Base-by-base conservation (phyloP, 257 asterid species). In the Gardenia jasminoides region DNA sequence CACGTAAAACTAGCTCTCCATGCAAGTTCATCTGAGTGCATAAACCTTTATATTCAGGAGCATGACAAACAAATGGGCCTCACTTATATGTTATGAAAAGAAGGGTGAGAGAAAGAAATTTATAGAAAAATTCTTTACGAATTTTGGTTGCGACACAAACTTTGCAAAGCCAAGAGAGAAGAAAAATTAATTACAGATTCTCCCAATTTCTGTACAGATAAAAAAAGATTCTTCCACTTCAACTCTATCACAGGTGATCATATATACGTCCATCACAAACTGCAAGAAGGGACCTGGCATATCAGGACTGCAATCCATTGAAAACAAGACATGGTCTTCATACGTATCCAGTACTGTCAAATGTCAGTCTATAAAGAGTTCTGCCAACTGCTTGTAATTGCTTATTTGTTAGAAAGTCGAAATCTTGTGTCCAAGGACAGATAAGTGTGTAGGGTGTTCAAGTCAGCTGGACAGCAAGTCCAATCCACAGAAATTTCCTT, bases 401-500 rank as follows among this genome's bases (percentile, higher is more conserved):
- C 20, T 13, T 12, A 48, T 67, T 43, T 65, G 31, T 3, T 9
- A 44, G 20, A 24, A 52, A 22, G 28, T 50, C 19, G 20, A 50
- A 62, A 46, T 28, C 20, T 74, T 31, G 17, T 50, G 24, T 3
- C 13, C 6, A 1, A 41, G 43, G 19, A 4, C 3, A 47, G 10
- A 48, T 26, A 2, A 47, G 46, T 46, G 24, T 62, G 78, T 64
- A 47, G 9, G 74, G 43, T 67, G 28, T 9, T 26, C 48, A 30
- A 46, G 36, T 13, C 44, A 56, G 44, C 76, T 24, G 56, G 9
- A 67, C 66, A 46, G n/a, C 78, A 79, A 61, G 43, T 59, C 41
- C 9, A 59, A 31, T 54, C 8, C 15, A 56, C 3, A 0, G 15
- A 54, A 43, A 62, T 19, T 20, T 59, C 17, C 0, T 20, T 12